Conservation (phyloP, 2,329 filamentous ascomycete genomes). For the Aspergillus melleus region DNA sequence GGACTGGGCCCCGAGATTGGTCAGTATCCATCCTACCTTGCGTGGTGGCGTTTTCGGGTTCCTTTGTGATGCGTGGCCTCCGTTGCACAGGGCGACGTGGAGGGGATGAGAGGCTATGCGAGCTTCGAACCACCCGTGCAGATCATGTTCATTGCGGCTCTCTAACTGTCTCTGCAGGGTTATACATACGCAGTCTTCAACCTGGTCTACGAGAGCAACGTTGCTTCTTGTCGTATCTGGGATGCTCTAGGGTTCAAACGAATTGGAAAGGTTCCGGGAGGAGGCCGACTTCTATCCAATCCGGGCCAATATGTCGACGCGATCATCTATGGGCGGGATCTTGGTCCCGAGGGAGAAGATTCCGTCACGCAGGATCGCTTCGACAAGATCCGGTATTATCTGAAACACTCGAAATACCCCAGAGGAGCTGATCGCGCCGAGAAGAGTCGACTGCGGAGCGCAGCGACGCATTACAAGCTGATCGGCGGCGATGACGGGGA, state of each 20-base stretch:
- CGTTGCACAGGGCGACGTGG: not conserved
- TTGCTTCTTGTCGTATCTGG: slow-evolving; percentile 87
- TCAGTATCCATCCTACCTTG: slow-evolving; percentile 29
- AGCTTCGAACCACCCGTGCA: not conserved
- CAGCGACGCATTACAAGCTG: slow-evolving; percentile 93
- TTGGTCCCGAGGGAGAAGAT: slow-evolving; percentile 69
- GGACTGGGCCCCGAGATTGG: slow-evolving; percentile 70
- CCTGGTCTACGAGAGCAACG: slow-evolving; percentile 90
- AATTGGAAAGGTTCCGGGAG: slow-evolving; percentile 77
- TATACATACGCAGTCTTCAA: slow-evolving; percentile 95
- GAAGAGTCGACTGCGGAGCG: slow-evolving; percentile 89
- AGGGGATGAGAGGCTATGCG: not conserved
- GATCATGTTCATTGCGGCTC: not conserved
- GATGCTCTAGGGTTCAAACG: slow-evolving; percentile 90
- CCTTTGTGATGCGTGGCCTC: not conserved
- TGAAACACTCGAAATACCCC: slow-evolving; percentile 92
- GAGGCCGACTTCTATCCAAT: slow-evolving; percentile 68
- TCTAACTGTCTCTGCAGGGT: slow-evolving; percentile 51
- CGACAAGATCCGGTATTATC: slow-evolving; percentile 97
- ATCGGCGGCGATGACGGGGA: slow-evolving; percentile 51
- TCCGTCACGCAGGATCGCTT: slow-evolving; percentile 93
- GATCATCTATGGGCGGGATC: slow-evolving; percentile 72
- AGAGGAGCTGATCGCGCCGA: slow-evolving; percentile 90
- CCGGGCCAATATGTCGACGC: slow-evolving; percentile 70
- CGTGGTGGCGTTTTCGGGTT: not conserved